Base-by-base conservation (phyloP, 129 eudicot species). In the sunflower (Helianthus annuus) region DNA sequence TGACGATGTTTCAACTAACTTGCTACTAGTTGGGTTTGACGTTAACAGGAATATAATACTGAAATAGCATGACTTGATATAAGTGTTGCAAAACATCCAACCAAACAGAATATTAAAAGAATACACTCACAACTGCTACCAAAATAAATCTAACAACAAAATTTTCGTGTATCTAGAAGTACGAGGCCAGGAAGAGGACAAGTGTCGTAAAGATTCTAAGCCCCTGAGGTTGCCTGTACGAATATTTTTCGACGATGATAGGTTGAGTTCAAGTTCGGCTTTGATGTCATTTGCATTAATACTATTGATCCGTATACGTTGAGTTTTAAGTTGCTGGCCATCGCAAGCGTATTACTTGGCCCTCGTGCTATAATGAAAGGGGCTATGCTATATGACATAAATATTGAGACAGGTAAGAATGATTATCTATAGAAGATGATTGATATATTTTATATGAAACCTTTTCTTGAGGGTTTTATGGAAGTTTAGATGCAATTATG, bases 401-500 rank as follows among this genome's bases (percentile, higher is more conserved):
- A 22, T 24, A 11, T 55, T 7, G 34, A 2, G 49, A n/a, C 5
- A 9, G 29, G 0, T 15, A 6, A 52, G 22, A 44, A 67, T 48
- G 9, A 2, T 29, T 67, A 2, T 13, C 55, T 4, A 5, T 13
- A 12, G 40, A 40, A 11, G 40, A 70, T 70, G 11, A 5, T 55
- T 70, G 75, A 19, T 55, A 17, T 55, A 56, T 39, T 40, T 56
- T 39, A 40, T 6, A 44, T 57, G 73, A 54, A 66, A 66, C 79
- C 79, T 66, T 75, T 66, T 54, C 72, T 75, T 75, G 48, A 40
- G 79, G 78, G 73, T 75, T 75, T 75, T 55, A 14, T 65, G 42
- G 58, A 72, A 45, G 34, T 59, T 58, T 72, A 58, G 76, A 45
- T 59, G 65, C 48, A 66, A 74, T 64, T 39, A 74, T 74, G 71